Evolutionary conservation across 1,284 basidiomycete genomes (phyloP).

Genomic region (Peniophora sp.): DNA sequence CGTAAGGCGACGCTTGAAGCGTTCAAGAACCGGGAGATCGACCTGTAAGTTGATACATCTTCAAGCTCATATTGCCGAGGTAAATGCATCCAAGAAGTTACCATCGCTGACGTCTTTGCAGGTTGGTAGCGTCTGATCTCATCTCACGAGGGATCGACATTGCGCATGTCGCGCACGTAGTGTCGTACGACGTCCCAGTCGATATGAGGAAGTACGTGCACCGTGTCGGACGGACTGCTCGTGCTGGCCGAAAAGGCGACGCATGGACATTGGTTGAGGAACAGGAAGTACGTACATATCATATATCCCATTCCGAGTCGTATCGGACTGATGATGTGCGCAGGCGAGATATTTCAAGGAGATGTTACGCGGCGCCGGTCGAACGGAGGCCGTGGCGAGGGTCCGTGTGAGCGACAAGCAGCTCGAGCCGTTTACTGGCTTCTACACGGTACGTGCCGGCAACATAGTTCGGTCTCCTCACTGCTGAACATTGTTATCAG

Average conservation of each 20-base stretch:
- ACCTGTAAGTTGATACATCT: constrained; percentile 53
- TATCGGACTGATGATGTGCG: not conserved
- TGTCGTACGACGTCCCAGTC: constrained; percentile 93
- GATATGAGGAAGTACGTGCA: constrained; percentile 98
- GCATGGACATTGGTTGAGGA: constrained; percentile 96
- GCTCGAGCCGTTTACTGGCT: constrained; percentile 42
- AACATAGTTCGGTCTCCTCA: not conserved
- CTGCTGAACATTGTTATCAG: constrained; percentile 16
- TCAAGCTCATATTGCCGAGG: not conserved
- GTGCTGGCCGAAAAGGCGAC: constrained; percentile 80
- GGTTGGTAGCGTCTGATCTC: constrained; percentile 91
- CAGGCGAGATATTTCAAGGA: constrained; percentile 86
- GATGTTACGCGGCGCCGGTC: constrained; percentile 73
- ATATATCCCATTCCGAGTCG: not conserved
- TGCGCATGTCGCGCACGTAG: constrained; percentile 83
- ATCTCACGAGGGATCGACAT: constrained; percentile 98
- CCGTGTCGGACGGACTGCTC: constrained; percentile 89
- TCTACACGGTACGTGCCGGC: constrained; percentile 53
- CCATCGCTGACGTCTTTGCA: constrained; percentile 25
- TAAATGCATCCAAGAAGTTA: not conserved
- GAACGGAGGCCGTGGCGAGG: constrained; percentile 67
- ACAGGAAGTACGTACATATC: constrained; percentile 65
- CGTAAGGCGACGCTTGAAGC: constrained; percentile 72
- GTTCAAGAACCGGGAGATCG: constrained; percentile 77
- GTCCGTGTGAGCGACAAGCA: constrained; percentile 64